phyloP scores from a whole-genome alignment of 2,329 filamentous ascomycete genomes.

The Diaporthe citriasiana region DNA sequence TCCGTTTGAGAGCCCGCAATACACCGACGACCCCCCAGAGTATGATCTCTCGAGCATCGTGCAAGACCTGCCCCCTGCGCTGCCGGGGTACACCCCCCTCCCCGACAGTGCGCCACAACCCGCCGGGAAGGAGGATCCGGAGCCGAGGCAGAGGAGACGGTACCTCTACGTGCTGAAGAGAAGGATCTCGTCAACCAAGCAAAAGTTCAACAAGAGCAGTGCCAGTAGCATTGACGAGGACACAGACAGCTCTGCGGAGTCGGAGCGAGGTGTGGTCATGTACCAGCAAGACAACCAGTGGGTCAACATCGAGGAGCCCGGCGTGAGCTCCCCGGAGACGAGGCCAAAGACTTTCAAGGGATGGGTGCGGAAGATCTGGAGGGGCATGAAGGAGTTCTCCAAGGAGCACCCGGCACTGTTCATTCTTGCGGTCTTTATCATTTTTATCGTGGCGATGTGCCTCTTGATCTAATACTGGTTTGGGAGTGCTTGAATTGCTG shows the following conservation, averaged over 20 bases:
- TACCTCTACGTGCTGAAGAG: conserved; percentile 35
- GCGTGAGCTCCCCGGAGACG: background rate
- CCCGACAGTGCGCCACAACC: background rate
- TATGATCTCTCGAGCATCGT: conserved; percentile 22
- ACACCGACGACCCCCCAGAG: conserved; percentile 8
- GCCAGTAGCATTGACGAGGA: conserved; percentile 12
- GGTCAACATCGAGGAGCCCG: background rate
- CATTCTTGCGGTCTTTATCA: conserved; percentile 27
- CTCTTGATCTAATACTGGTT: conserved; percentile 24
- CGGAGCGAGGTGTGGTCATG: conserved; percentile 26
- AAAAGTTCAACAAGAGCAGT: conserved; percentile 23
- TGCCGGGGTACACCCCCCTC: conserved; percentile 22
- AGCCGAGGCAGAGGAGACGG: conserved; percentile 18
- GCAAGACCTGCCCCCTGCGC: background rate
- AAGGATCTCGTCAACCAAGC: conserved; percentile 29
- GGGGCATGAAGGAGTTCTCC: conserved; percentile 5
- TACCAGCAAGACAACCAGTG: conserved; percentile 33
- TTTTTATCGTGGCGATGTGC: conserved; percentile 34
- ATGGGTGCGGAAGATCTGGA: conserved; percentile 29
- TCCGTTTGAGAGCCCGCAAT: background rate
- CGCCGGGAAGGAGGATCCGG: conserved; percentile 5
- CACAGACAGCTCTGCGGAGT: conserved; percentile 11
- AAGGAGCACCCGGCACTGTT: conserved; percentile 32
- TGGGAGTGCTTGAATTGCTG: background rate
- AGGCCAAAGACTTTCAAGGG: conserved; percentile 19